phyloP scores from a whole-genome alignment of 208 protist species.

The Strigomonas culicis region DNA sequence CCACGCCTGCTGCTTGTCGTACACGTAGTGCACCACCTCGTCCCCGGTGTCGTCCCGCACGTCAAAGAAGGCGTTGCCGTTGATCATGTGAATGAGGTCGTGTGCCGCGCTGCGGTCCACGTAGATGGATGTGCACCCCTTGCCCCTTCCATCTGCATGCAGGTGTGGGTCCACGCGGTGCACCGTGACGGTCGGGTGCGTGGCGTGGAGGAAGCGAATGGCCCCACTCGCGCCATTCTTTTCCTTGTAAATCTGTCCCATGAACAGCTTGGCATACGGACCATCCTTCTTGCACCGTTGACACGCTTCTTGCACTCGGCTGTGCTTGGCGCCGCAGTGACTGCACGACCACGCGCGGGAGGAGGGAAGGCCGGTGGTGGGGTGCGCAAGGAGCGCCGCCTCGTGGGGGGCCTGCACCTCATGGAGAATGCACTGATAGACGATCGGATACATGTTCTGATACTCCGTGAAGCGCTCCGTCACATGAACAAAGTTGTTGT shows the following conservation, averaged over 20 bases:
- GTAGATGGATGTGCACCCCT: conserved; percentile 62
- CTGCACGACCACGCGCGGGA: conserved; percentile 56
- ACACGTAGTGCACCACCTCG: conserved; percentile 57
- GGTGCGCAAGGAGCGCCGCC: conserved; percentile 29
- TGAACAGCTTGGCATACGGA: conserved; percentile 50
- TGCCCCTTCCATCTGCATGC: conserved; percentile 23
- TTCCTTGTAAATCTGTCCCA: conserved; percentile 60
- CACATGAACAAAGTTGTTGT: conserved; percentile 58
- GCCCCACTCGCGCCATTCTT: conserved; percentile 29
- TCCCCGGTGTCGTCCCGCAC: conserved; percentile 21
- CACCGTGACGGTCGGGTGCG: conserved; percentile 39
- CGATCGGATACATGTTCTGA: conserved; percentile 49
- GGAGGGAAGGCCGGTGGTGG: conserved; percentile 30
- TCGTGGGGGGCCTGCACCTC: conserved; percentile 21
- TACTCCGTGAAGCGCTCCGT: conserved; percentile 52
- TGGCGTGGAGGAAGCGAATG: conserved; percentile 49
- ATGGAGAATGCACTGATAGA: conserved; percentile 43
- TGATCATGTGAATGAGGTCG: conserved; percentile 33
- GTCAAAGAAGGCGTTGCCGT: conserved; percentile 72
- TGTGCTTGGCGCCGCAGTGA: conserved; percentile 42
- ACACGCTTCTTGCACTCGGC: conserved; percentile 56
- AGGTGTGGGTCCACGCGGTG: conserved; percentile 54
- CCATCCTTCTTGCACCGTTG: conserved; percentile 37
- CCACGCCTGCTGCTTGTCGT: conserved; percentile 52
- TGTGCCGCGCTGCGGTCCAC: conserved; percentile 30